Conservation (phyloP, 805 yeast genomes). For the Brettanomyces anomalus region DNA sequence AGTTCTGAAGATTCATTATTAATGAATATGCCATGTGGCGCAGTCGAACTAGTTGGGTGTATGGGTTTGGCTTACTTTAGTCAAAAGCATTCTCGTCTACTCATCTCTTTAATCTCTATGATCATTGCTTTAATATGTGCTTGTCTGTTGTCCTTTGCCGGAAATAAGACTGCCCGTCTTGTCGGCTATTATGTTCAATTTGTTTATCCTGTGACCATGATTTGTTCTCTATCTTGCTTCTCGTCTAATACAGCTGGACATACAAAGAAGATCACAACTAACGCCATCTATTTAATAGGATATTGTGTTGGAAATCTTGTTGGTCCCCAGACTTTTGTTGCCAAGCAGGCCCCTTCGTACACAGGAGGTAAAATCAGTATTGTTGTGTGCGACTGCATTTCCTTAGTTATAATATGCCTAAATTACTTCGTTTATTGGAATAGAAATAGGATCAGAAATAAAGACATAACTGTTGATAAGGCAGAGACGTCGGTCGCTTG, state of each 20-base stretch:
- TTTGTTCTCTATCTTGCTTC: slow-evolving; percentile 25
- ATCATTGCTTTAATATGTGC: not conserved
- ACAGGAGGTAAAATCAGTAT: slow-evolving; percentile 40
- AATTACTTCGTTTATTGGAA: slow-evolving; percentile 11
- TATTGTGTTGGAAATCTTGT: slow-evolving; percentile 62
- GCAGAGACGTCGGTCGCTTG: slow-evolving; percentile 13
- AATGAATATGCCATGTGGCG: slow-evolving; percentile 27
- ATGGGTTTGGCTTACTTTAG: slow-evolving; percentile 16
- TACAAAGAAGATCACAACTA: slow-evolving; percentile 57
- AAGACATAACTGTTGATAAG: slow-evolving; percentile 7
- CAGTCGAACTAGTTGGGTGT: slow-evolving; percentile 26
- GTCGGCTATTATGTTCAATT: slow-evolving; percentile 18
- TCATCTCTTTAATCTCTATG: slow-evolving; percentile 1
- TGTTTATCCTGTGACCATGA: slow-evolving; percentile 21
- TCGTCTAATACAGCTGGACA: slow-evolving; percentile 59
- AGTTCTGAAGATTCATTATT: slow-evolving; percentile 8
- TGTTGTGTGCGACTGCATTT: slow-evolving; percentile 24
- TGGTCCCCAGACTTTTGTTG: slow-evolving; percentile 66
- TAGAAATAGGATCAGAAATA: slow-evolving; percentile 11
- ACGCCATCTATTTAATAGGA: slow-evolving; percentile 50
- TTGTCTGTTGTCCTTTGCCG: slow-evolving; percentile 1
- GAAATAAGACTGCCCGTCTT: slow-evolving; percentile 9
- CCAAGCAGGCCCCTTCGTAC: slow-evolving; percentile 49
- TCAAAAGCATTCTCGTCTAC: slow-evolving; percentile 11
- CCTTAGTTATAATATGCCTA: slow-evolving; percentile 13